Evolutionary conservation across 208 protist genomes (phyloP).

Genomic region (Leishmania tarentolae): DNA sequence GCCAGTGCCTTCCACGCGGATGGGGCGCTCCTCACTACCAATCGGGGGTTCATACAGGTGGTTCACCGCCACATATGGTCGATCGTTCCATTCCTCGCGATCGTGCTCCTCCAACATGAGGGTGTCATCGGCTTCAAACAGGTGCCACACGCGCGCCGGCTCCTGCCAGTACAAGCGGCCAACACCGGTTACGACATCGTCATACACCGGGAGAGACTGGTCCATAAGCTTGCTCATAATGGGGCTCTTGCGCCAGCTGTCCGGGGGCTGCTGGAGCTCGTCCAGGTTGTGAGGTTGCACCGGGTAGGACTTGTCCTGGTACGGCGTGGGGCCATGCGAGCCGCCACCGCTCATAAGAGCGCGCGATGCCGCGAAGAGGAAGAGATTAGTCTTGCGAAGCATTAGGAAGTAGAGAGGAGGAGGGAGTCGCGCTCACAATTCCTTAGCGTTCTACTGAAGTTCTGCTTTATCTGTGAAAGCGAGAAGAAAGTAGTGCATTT

Average conservation of each 20-base stretch:
- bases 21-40: slow-evolving; percentile 86
- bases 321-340: slow-evolving; percentile 64
- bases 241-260: slow-evolving; percentile 83
- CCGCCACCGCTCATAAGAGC: slow-evolving; percentile 55
- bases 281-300: slow-evolving; percentile 83
- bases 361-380: slow-evolving; percentile 65
- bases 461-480: background rate
- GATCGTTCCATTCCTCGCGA: slow-evolving; percentile 91
- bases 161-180: slow-evolving; percentile 90
- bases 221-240: slow-evolving; percentile 92
- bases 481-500: background rate
- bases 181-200: slow-evolving; percentile 82
- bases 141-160: slow-evolving; percentile 84
- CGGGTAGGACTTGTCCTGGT: slow-evolving; percentile 87
- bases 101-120: slow-evolving; percentile 92
- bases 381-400: slow-evolving; percentile 77
- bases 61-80: slow-evolving; percentile 88
- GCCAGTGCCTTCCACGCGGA: slow-evolving; percentile 81
- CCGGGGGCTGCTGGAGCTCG: slow-evolving; percentile 78
- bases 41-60: slow-evolving; percentile 91
- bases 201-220: slow-evolving; percentile 83
- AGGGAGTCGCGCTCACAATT: slow-evolving; percentile 19
- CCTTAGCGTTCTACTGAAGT: slow-evolving; percentile 7
- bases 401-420: slow-evolving; percentile 34
- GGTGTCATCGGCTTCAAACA: slow-evolving; percentile 89